phyloP scores from a whole-genome alignment of 1,284 basidiomycete genomes.

The Apiotrichum siamense region DNA sequence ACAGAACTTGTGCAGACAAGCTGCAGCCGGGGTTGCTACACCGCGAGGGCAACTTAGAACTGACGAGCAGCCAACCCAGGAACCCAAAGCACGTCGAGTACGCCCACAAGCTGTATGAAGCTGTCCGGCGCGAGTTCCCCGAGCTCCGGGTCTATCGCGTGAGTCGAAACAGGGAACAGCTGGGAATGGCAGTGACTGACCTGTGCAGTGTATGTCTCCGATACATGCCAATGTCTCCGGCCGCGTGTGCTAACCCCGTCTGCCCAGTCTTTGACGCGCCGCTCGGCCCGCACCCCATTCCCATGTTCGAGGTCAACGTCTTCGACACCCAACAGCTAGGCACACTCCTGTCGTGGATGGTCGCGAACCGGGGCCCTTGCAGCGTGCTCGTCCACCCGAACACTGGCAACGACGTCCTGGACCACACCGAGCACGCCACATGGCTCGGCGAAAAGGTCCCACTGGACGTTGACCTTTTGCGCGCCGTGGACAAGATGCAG shows the following conservation, averaged over 20 bases:
- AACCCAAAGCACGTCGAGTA: conserved; percentile 19
- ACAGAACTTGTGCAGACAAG: too few species aligned
- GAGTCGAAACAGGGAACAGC: too few species aligned
- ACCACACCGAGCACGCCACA: conserved; percentile 60
- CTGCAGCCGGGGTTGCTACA: too few species aligned
- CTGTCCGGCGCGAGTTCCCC: conserved; percentile 21
- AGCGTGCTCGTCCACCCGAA: conserved; percentile 70
- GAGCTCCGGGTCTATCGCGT: conserved; percentile 19
- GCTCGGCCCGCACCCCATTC: conserved; percentile 47
- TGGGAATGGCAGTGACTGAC: not conserved
- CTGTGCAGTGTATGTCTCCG: conserved; percentile 5
- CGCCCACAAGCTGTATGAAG: conserved; percentile 19
- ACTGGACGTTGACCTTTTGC: conserved; percentile 49
- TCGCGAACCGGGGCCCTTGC: conserved; percentile 60
- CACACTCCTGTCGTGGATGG: conserved; percentile 59
- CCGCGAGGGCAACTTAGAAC: conserved; percentile 48
- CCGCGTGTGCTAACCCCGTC: not conserved
- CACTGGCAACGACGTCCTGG: conserved; percentile 55
- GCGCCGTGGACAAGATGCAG: conserved; percentile 20
- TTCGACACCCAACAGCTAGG: conserved; percentile 63
- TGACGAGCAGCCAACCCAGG: conserved; percentile 22
- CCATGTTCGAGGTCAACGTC: conserved; percentile 66
- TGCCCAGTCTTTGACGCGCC: conserved; percentile 12
- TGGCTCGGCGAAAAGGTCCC: conserved; percentile 66
- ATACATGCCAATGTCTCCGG: not conserved